A percentile compares a stretch with the other conserved stretches of the same genome.
These are phyloP conservation scores for Leccinum rimulosum DNA, from an alignment of 768 basidiomycete species.

Conservation along the genomic window DNA sequence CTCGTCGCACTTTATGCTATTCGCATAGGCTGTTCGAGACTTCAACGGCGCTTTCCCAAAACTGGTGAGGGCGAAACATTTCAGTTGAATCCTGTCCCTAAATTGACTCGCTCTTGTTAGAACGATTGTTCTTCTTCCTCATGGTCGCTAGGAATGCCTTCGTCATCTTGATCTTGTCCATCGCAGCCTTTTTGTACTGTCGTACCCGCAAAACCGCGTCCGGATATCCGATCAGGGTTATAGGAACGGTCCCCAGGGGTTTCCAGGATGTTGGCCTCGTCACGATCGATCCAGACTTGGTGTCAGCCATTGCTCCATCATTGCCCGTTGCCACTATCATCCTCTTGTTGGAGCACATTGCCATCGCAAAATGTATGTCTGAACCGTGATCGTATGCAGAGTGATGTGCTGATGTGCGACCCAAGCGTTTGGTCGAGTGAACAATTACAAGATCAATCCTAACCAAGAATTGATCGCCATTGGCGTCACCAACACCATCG, in stretches of 20 bases:
- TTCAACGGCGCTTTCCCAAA: constrained; percentile 60
- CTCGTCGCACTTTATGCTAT: constrained; percentile 70
- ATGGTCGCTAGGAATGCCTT: constrained; percentile 80
- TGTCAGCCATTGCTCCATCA: constrained; percentile 68
- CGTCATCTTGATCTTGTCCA: constrained; percentile 82
- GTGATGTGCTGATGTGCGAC: constrained; percentile 9
- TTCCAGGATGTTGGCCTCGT: constrained; percentile 58
- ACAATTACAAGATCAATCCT: constrained; percentile 91
- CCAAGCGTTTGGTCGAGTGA: constrained; percentile 90
- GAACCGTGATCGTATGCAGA: not conserved
- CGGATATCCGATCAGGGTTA: constrained; percentile 82
- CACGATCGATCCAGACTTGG: constrained; percentile 45
- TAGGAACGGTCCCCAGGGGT: constrained; percentile 82
- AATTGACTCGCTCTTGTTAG: constrained; percentile 33
- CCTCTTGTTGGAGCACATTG: constrained; percentile 91
- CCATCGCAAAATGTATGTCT: constrained; percentile 85
- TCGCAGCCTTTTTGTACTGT: constrained; percentile 85
- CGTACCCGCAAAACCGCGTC: constrained; percentile 53
- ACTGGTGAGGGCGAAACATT: constrained; percentile 42
- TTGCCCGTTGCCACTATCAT: constrained; percentile 87
- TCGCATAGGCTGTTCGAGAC: constrained; percentile 50
- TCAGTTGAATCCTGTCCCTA: not conserved
- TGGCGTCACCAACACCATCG: constrained; percentile 92
- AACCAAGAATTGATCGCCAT: constrained; percentile 97
- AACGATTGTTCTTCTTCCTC: constrained; percentile 73